A percentile compares a stretch with the other conserved stretches of the same genome.
These are phyloP conservation scores for Sporisorium reilianum DNA, from an alignment of 1,284 basidiomycete genomes.

Conservation along the genomic window DNA sequence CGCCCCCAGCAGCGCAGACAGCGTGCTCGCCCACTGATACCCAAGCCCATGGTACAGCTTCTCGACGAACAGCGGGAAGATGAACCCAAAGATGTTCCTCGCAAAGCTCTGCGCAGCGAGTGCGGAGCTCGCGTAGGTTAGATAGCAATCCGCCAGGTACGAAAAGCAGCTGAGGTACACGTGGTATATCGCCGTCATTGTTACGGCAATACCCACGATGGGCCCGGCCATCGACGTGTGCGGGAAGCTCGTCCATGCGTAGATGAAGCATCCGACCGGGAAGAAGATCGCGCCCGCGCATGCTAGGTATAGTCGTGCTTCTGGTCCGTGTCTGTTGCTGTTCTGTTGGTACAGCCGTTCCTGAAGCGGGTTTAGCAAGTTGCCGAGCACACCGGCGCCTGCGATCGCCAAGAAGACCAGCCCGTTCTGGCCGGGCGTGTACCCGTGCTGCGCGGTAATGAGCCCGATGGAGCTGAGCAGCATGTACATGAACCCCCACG, in stretches of 20 bases:
- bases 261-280: conserved; percentile 61
- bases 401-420: conserved; percentile 57
- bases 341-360: conserved; percentile 47
- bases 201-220: conserved; percentile 67
- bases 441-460: conserved; percentile 73
- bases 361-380: conserved; percentile 74
- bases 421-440: conserved; percentile 73
- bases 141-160: conserved; percentile 72
- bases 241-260: conserved; percentile 67
- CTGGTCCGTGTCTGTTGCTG: conserved; percentile 66
- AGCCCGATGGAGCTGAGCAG: conserved; percentile 71
- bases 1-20: conserved; percentile 76
- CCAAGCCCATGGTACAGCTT: conserved; percentile 75
- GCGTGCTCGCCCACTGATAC: conserved; percentile 79
- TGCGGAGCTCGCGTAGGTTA: conserved; percentile 80
- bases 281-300: conserved; percentile 50
- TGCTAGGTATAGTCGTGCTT: conserved; percentile 72
- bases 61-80: conserved; percentile 53
- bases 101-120: conserved; percentile 81
- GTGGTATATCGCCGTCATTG: conserved; percentile 59
- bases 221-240: conserved; percentile 53
- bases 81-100: conserved; percentile 71
- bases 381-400: conserved; percentile 73
- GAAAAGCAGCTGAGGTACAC: conserved; percentile 71
- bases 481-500: conserved; percentile 81